phyloP scores from a whole-genome alignment of 257 asterid genomes.

The Nicotiana otophora region DNA sequence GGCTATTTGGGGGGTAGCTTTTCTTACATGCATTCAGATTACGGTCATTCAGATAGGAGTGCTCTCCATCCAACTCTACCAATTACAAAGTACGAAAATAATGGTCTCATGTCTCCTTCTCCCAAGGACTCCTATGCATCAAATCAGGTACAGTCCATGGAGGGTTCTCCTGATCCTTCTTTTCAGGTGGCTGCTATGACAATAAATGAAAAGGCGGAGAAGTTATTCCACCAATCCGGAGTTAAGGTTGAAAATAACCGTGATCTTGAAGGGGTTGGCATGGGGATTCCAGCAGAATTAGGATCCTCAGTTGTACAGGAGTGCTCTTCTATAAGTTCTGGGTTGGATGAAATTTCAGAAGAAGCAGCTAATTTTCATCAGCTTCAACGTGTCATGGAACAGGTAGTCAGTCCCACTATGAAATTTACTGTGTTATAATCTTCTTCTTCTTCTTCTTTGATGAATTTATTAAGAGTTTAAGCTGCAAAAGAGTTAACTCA shows the following conservation, averaged over 20 bases:
- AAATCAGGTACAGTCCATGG: slow-evolving; percentile 33
- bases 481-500: not conserved
- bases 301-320: slow-evolving; percentile 45
- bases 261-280: slow-evolving; percentile 32
- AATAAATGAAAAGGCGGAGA: slow-evolving; percentile 30
- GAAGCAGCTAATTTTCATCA: slow-evolving; percentile 63
- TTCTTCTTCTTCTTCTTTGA: not conserved
- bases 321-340: slow-evolving; percentile 35
- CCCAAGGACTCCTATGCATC: slow-evolving; percentile 47
- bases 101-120: slow-evolving; percentile 35
- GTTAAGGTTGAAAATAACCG: slow-evolving; percentile 31
- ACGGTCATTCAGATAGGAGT: slow-evolving; percentile 34
- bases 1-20: slow-evolving; percentile 34
- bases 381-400: slow-evolving; percentile 68
- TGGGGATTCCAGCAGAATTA: slow-evolving; percentile 35
- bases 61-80: slow-evolving; percentile 33
- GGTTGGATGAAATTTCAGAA: slow-evolving; percentile 37
- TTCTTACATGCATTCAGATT: slow-evolving; percentile 38
- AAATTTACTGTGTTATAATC: not conserved
- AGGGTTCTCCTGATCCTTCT: slow-evolving; percentile 27
- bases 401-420: slow-evolving; percentile 40
- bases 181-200: slow-evolving; percentile 27
- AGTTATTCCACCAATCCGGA: slow-evolving; percentile 24
- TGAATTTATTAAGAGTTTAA: not conserved
- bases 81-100: slow-evolving; percentile 44